Evolutionary conservation across 2,329 filamentous ascomycete species (phyloP), one percentile per base, ranked within the genome.

Genomic region (Botryotinia globosa): DNA sequence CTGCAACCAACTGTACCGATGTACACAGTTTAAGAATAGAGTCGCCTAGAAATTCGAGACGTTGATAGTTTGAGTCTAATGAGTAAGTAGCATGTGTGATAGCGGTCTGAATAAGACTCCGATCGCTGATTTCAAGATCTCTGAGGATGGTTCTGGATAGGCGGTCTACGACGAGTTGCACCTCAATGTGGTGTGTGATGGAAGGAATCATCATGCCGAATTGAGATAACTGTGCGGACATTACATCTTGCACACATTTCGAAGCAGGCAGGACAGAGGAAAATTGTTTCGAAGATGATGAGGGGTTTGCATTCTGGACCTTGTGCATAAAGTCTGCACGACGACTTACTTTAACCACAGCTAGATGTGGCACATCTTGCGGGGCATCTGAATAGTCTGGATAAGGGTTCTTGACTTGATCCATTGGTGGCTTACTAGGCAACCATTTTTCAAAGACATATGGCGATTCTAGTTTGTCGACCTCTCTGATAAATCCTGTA

Each of bases 11-110:
- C 72, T 94, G 90, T 1, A 93, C 80, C 0, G 90, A 89, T 0
- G 91, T 86, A 64, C 88, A 89, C 72, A 91, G 88, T 78, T 98
- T 98, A 54, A 98, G 85, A 2, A 97, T 85, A 0, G 89, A 90
- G 78, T 98, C 95, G 0, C 96, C 96, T 0, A 98, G 83, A 76
- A 97, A 97, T 80, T 98, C 96, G 0, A 97, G 84, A 4, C 92
- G 86, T 77, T 98, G 92, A 79, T 98, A 98, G 75, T 97, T 87
- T 0, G 85, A 86, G 1, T 83, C 80, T 65, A 90, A 89, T 3
- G 81, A 79, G 0, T 92, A 89, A 1, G 85, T 85, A 0, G 90
- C 88, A 0, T 92, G 85, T 68, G 87, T 92, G 67, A 97, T 90
- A 1, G 94, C 94, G 16, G 88, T 90, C 1, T 89, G 80, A 0